Evolutionary conservation across 2,329 filamentous ascomycete species (phyloP).

Genomic region (Endocalyx cinctus): DNA sequence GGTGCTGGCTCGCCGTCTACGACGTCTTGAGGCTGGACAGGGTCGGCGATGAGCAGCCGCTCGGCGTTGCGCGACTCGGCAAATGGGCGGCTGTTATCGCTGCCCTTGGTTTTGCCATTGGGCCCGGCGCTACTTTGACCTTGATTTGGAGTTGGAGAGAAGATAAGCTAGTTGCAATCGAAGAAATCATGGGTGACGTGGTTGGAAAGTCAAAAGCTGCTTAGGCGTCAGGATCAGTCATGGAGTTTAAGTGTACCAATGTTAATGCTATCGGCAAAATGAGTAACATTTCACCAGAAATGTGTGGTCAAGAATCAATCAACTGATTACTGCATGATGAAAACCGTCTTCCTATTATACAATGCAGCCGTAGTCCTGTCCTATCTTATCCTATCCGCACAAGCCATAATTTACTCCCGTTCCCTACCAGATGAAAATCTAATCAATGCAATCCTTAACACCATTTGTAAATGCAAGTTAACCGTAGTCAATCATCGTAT

Average conservation of each 20-base stretch:
- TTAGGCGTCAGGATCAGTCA: no score
- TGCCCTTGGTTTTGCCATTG: constrained; percentile 14
- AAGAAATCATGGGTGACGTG: constrained; percentile 14
- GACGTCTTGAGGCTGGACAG: constrained; percentile 17
- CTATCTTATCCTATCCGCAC: no score
- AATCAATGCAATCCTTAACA: constrained; percentile 14
- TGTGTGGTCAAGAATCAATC: no score
- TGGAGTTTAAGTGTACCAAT: no score
- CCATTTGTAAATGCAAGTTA: no score
- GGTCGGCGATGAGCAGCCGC: neutral
- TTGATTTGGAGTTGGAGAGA: constrained; percentile 23
- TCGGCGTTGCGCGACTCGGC: constrained; percentile 7
- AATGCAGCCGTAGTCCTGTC: no score
- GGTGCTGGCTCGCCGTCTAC: constrained; percentile 19
- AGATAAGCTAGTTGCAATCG: constrained; percentile 20
- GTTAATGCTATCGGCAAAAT: no score
- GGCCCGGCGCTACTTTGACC: constrained; percentile 19
- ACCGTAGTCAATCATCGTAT: neutral
- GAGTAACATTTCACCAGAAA: no score
- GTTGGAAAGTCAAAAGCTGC: constrained; percentile 17
- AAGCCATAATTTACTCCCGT: no score
- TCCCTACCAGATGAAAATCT: no score
- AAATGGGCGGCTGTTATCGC: constrained; percentile 14
- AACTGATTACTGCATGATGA: no score
- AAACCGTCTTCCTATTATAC: no score